A percentile compares a stretch with the other conserved stretches of the same genome.
These are phyloP conservation scores for Pyrus bretschneideri DNA, from an alignment of 306 rosid genomes.

Conservation along the genomic window DNA sequence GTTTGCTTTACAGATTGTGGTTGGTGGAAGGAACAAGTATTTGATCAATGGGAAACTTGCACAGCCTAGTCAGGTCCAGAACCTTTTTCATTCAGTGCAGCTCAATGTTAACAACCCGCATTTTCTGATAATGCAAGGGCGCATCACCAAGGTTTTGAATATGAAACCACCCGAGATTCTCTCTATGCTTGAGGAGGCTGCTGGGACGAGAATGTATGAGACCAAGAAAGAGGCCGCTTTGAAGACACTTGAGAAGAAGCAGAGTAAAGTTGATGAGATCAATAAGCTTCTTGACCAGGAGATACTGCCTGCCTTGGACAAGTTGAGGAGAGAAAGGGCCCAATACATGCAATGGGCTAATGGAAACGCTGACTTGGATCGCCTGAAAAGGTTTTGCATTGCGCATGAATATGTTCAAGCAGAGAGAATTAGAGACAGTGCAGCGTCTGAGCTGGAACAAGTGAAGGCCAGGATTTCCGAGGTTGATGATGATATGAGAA, in stretches of 20 bases:
- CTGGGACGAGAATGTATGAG: conserved; percentile 98
- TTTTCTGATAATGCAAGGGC: conserved; percentile 98
- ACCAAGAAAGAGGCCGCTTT: conserved; percentile 93
- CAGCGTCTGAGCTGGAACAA: conserved; percentile 62
- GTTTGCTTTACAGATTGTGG: conserved; percentile 66
- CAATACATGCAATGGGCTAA: conserved; percentile 99
- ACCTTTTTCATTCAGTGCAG: conserved; percentile 96
- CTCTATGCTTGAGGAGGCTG: conserved; percentile 99
- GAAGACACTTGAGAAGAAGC: conserved; percentile 99
- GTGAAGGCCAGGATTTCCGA: conserved; percentile 61
- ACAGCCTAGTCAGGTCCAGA: conserved; percentile 94
- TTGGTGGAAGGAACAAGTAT: conserved; percentile 95
- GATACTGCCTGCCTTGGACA: conserved; percentile 94
- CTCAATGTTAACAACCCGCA: conserved; percentile 95
- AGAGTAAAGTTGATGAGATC: conserved; percentile 91
- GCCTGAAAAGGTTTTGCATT: conserved; percentile 76
- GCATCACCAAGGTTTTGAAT: conserved; percentile 92
- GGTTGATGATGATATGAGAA: conserved; percentile 45
- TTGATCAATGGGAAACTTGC: conserved; percentile 96
- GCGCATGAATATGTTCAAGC: conserved; percentile 80
- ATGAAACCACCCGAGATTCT: conserved; percentile 96
- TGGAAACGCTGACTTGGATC: conserved; percentile 91
- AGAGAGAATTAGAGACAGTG: conserved; percentile 66
- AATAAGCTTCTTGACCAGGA: conserved; percentile 95
- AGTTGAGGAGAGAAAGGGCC: conserved; percentile 82